These are phyloP conservation scores for Pseudotulostoma volvatum DNA, from an alignment of 495 filamentous ascomycete species.

Conservation along the genomic window DNA sequence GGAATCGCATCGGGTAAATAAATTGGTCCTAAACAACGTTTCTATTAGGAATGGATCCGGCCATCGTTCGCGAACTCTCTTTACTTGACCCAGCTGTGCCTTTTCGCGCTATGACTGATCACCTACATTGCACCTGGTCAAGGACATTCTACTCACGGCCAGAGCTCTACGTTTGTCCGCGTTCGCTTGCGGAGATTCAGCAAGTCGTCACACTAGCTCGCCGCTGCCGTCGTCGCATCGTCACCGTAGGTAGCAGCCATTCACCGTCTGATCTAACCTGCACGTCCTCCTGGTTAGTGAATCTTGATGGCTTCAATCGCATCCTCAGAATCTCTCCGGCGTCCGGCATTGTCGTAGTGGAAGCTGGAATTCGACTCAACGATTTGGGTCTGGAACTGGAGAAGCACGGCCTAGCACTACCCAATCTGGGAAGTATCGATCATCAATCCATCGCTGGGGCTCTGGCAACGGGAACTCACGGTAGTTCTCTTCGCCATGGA, in stretches of 20 bases:
- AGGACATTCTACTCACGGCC: slow-evolving; percentile 75
- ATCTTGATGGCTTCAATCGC: slow-evolving; percentile 66
- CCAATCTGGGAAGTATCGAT: slow-evolving; percentile 86
- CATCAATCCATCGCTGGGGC: slow-evolving; percentile 87
- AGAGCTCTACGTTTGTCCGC: slow-evolving; percentile 76
- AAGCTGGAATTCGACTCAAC: slow-evolving; percentile 70
- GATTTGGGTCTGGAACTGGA: slow-evolving; percentile 53
- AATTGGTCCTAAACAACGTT: too few relatives aligned
- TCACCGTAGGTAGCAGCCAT: slow-evolving; percentile 71
- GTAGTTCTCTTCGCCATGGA: slow-evolving; percentile 70
- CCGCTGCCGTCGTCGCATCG: slow-evolving; percentile 60
- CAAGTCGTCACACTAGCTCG: slow-evolving; percentile 70
- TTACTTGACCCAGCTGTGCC: slow-evolving; percentile 43
- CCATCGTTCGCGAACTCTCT: slow-evolving; percentile 34
- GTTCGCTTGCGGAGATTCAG: slow-evolving; percentile 61
- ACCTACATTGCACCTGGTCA: slow-evolving; percentile 92
- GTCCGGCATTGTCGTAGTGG: slow-evolving; percentile 50
- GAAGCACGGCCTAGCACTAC: slow-evolving; percentile 59
- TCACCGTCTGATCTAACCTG: slow-evolving; percentile 87
- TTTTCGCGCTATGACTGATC: slow-evolving; percentile 53
- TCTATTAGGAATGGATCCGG: slow-evolving; percentile 36
- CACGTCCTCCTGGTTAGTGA: slow-evolving; percentile 87
- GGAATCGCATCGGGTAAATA: too few relatives aligned
- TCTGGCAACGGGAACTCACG: slow-evolving; percentile 85
- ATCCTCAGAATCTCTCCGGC: slow-evolving; percentile 50